phyloP scores from a whole-genome alignment of 2,329 filamentous ascomycete species.

The Annulohypoxylon truncatum region DNA sequence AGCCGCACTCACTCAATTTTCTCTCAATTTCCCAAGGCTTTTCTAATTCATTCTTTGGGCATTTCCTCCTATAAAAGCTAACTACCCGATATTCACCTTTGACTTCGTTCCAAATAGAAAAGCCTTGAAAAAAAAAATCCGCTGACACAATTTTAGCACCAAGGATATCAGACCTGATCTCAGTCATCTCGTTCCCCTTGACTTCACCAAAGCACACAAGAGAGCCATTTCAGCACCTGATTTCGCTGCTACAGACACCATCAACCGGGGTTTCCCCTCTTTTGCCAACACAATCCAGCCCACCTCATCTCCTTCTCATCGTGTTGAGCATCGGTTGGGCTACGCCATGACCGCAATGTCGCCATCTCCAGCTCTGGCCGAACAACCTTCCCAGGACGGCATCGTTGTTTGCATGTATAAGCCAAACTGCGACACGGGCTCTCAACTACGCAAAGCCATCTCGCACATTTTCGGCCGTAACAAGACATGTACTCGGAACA shows the following conservation, averaged over 20 bases:
- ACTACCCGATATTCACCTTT: neutral
- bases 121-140: neutral
- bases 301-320: constrained; percentile 44
- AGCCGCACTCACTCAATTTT: neutral
- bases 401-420: constrained; percentile 65
- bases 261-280: constrained; percentile 39
- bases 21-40: neutral
- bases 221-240: constrained; percentile 63
- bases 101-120: neutral
- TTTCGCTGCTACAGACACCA: constrained; percentile 50
- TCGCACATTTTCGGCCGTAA: constrained; percentile 87
- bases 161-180: constrained; percentile 23
- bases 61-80: constrained; percentile 12
- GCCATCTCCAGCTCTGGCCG: constrained; percentile 30
- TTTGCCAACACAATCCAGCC: constrained; percentile 46
- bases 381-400: constrained; percentile 32
- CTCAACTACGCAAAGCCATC: constrained; percentile 77
- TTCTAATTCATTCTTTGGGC: neutral
- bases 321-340: constrained; percentile 35
- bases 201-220: constrained; percentile 56
- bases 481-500: constrained; percentile 78
- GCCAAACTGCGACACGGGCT: constrained; percentile 68
- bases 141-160: constrained; percentile 33
- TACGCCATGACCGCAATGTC: constrained; percentile 41
- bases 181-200: constrained; percentile 33